Evolutionary conservation across 2,329 filamentous ascomycete genomes (phyloP).

Genomic region (Pseudogymnoascus sp.): DNA sequence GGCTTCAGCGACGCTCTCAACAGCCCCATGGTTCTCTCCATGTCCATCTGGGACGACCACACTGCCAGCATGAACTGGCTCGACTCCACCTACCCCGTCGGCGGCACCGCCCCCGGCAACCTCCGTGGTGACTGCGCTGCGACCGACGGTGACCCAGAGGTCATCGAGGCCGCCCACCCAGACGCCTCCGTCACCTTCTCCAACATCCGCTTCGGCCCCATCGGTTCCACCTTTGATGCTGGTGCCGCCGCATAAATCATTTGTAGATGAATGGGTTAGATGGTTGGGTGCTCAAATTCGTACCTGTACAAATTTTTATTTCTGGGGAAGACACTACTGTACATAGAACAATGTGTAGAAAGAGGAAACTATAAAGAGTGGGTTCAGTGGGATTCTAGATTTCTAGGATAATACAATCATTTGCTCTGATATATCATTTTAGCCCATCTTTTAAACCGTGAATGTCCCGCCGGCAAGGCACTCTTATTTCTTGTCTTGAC

Average conservation of each 20-base stretch:
- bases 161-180: constrained; percentile 39
- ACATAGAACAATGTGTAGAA: constrained; percentile 4
- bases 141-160: constrained; percentile 40
- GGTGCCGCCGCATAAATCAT: neutral
- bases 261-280: neutral
- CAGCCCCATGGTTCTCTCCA: constrained; percentile 54
- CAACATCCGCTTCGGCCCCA: constrained; percentile 11
- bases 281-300: neutral
- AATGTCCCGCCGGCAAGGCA: neutral
- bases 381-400: neutral
- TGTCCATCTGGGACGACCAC: constrained; percentile 48
- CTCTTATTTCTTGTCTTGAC: neutral
- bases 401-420: constrained; percentile 6
- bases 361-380: neutral
- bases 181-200: constrained; percentile 33
- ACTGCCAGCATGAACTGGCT: constrained; percentile 63
- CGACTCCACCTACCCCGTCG: constrained; percentile 54
- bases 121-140: constrained; percentile 45
- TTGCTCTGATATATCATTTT: neutral
- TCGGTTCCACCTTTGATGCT: constrained; percentile 7
- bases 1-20: constrained; percentile 45
- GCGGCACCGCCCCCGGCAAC: constrained; percentile 36
- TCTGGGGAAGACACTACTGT: neutral
- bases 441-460: too few species aligned
- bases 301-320: constrained; percentile 10